Evolutionary conservation across 176 grass and related monocot species (phyloP).

Genomic region (Triticum timopheevii): DNA sequence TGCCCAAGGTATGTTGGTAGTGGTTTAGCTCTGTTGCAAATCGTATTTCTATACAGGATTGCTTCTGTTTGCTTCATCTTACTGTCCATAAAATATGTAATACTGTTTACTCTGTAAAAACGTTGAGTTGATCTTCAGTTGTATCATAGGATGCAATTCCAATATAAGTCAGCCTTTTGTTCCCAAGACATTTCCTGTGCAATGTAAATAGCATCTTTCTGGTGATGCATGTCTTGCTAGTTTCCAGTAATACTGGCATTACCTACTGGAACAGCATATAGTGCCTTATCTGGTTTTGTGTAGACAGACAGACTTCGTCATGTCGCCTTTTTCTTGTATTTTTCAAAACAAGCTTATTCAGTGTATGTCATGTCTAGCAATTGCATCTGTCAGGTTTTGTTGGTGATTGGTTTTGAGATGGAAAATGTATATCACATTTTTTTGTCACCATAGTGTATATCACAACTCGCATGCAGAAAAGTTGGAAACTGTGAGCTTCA

Average conservation of each 20-base stretch:
- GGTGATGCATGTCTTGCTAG: neutral
- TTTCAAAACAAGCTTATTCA: neutral
- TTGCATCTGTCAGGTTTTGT: neutral
- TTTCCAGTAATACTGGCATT: neutral
- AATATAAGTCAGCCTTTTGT: slow-evolving; percentile 16
- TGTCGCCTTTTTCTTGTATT: neutral
- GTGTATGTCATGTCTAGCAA: neutral
- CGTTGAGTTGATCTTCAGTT: slow-evolving; percentile 16
- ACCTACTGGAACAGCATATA: neutral
- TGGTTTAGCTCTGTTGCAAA: slow-evolving; percentile 31
- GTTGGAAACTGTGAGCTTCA: slow-evolving; percentile 7
- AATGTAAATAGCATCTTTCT: neutral
- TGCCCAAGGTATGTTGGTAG: slow-evolving; percentile 25
- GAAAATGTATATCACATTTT: neutral
- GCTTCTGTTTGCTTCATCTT: slow-evolving; percentile 32
- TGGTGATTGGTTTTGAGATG: neutral
- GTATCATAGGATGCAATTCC: slow-evolving; percentile 34
- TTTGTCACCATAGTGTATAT: neutral
- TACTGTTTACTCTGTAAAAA: slow-evolving; percentile 4
- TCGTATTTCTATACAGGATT: slow-evolving; percentile 33
- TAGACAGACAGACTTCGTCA: neutral
- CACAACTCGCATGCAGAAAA: neutral
- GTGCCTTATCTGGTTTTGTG: neutral
- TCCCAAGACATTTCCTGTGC: neutral
- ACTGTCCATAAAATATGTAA: slow-evolving; percentile 42